phyloP scores from a whole-genome alignment of 2,329 filamentous ascomycete genomes.

The Didymella pinodella region DNA sequence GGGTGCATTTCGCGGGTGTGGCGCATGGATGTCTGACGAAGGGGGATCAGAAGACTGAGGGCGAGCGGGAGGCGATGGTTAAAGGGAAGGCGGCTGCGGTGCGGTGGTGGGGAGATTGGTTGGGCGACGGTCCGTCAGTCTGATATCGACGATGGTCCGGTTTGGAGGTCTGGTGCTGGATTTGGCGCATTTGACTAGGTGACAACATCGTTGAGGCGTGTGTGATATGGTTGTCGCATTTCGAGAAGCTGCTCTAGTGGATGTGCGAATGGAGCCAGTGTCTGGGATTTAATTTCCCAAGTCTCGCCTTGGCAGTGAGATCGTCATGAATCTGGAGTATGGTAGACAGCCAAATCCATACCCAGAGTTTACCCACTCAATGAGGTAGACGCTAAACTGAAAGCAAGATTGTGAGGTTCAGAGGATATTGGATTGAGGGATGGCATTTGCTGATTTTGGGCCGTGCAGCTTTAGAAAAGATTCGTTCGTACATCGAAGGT shows the following conservation, averaged over 20 bases:
- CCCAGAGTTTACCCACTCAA: background rate
- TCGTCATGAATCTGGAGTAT: background rate
- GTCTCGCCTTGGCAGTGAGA: background rate
- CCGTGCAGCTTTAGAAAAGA: no score
- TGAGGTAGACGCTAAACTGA: background rate
- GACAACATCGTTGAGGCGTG: background rate
- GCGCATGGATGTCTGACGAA: slow-evolving; percentile 34
- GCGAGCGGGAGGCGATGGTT: slow-evolving; percentile 29
- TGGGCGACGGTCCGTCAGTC: background rate
- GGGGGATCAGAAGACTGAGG: slow-evolving; percentile 26
- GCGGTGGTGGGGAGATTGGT: slow-evolving; percentile 25
- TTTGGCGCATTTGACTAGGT: background rate
- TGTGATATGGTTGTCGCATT: background rate
- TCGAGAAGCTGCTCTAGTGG: background rate
- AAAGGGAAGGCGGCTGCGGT: slow-evolving; percentile 30
- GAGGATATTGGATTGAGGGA: no score
- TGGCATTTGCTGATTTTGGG: no score
- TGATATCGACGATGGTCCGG: background rate
- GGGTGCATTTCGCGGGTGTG: slow-evolving; percentile 36
- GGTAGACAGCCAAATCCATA: background rate
- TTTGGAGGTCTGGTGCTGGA: background rate
- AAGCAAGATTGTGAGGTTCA: background rate
- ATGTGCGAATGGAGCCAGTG: background rate
- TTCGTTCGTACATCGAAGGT: no score
- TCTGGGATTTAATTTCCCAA: background rate